Evolutionary conservation across 495 filamentous ascomycete species (phyloP), one percentile per base, ranked within the genome.

Genomic region (Penicillium nucicola): DNA sequence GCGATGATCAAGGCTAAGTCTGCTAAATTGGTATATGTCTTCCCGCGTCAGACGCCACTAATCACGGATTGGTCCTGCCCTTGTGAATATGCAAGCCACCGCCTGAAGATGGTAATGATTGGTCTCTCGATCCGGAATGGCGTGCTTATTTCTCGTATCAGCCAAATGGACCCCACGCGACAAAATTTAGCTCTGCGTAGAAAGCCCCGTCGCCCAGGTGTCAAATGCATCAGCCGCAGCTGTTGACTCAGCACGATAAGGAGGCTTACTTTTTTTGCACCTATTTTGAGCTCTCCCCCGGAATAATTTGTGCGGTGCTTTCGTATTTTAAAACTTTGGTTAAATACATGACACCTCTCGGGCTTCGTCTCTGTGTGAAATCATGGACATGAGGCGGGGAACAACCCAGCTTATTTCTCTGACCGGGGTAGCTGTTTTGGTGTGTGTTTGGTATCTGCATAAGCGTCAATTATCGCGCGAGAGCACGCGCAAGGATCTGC

Each of bases 21-120:
- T 9, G 5, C 25, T 28, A 28, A 28, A 28, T 8, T 4, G 2
- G 1, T 23, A 23, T 23, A 23, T 1, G 4, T 23, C 6, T 28
- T 45, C 42, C 30, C 30, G 42, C 17, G 30, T 45, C 22, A 34
- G 30, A 31, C 42, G 42, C 42, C 42, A 45, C 42, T 22, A n/a
- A 8, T 5, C 42, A 18, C 12, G 42, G 42, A 45, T 45, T 45
- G 42, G 42, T 19, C 20, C 12, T 13, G 25, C 18, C 22, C 42
- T 45, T 31, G 17, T 34, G 14, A 45, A 34, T 23, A 45, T 45
- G 42, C 42, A 45, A 45, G 42, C 42, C 42, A 34, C 30, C 10
- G 9, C 11, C 39, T 45, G 15, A 22, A 22, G 2, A 34, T 35
- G 18, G 18, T 6, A 28, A 40, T 22, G 10, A 22, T 34, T 34